Evolutionary conservation across 106 monocot species (phyloP).

Genomic region (Cymbidium sinense): DNA sequence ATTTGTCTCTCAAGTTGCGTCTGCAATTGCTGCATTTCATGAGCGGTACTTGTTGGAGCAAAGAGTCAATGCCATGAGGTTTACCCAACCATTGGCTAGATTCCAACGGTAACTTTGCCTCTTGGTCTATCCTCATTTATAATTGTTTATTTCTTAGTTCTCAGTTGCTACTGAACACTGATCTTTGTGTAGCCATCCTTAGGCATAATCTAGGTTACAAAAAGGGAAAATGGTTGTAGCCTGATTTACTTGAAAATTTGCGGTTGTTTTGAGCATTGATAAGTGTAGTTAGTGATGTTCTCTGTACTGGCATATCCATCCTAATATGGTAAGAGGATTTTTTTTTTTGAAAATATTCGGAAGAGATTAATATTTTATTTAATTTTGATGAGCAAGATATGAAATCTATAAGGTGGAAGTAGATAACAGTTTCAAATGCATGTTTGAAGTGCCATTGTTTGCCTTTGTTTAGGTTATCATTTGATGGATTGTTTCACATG

Average conservation of each 20-base stretch:
- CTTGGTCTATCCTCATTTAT: background rate
- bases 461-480: background rate
- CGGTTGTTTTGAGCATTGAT: background rate
- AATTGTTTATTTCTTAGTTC: background rate
- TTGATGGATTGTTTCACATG: background rate
- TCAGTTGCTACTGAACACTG: background rate
- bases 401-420: background rate
- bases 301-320: background rate
- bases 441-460: background rate
- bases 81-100: constrained; percentile 29
- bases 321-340: background rate
- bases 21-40: constrained; percentile 77
- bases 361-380: background rate
- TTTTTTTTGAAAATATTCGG: background rate
- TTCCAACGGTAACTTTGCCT: constrained; percentile 48
- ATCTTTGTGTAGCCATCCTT: background rate
- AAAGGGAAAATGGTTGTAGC: background rate
- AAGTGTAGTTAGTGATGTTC: background rate
- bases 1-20: constrained; percentile 75
- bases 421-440: background rate
- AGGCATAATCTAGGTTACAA: background rate
- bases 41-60: constrained; percentile 63
- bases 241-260: background rate
- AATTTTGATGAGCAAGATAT: background rate
- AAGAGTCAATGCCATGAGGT: constrained; percentile 40